These are phyloP conservation scores for Triticum urartu DNA, from an alignment of 176 grass and related monocot genomes.

Conservation along the genomic window DNA sequence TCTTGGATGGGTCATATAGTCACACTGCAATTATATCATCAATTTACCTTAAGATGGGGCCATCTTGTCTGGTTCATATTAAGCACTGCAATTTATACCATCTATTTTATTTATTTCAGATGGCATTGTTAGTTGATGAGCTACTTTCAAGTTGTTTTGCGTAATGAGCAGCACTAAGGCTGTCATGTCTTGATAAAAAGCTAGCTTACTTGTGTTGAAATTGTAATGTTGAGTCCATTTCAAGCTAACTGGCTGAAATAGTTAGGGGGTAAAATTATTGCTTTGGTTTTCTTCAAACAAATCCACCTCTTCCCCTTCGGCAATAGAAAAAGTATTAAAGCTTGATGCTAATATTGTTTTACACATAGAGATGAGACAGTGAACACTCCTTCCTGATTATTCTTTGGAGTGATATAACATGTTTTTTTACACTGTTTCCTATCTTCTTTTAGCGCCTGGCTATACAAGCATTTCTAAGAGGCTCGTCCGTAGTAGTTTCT, in stretches of 20 bases:
- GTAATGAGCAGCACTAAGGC: background rate
- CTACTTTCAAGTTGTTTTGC: background rate
- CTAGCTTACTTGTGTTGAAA: background rate
- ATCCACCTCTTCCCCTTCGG: background rate
- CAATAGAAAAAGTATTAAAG: conserved; percentile 8
- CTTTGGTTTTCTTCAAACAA: conserved; percentile 26
- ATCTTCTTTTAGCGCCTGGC: conserved; percentile 63
- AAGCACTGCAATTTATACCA: background rate
- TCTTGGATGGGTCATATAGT: background rate
- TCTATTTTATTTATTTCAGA: background rate
- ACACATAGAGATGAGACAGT: background rate
- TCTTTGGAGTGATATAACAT: background rate
- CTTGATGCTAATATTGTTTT: background rate
- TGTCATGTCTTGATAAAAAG: background rate
- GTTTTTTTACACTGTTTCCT: conserved; percentile 22
- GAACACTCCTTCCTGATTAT: background rate
- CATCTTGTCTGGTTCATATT: background rate
- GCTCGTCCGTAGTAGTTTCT: conserved; percentile 87
- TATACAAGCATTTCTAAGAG: conserved; percentile 93
- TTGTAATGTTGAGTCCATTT: background rate
- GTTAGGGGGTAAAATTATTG: background rate
- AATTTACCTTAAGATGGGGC: background rate
- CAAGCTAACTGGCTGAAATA: background rate
- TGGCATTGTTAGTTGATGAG: conserved; percentile 6
- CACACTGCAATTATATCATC: background rate